These are phyloP conservation scores for Aspergillus cavernicola DNA, from an alignment of 495 filamentous ascomycete genomes.

Conservation along the genomic window DNA sequence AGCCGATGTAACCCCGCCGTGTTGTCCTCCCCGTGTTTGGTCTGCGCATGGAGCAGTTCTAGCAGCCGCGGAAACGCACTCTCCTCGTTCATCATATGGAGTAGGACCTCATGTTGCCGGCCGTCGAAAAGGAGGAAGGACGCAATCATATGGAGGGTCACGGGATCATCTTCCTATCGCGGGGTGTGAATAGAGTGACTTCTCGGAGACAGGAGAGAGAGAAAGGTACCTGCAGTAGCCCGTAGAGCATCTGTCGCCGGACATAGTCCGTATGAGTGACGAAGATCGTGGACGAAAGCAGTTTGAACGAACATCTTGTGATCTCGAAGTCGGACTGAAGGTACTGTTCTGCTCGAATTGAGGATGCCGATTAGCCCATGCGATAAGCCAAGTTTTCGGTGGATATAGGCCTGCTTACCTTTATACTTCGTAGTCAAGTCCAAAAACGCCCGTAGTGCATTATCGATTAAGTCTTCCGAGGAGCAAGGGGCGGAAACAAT, in stretches of 20 bases:
- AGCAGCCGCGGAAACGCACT: constrained; percentile 78
- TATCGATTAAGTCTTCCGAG: constrained; percentile 77
- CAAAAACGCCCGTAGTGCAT: constrained; percentile 79
- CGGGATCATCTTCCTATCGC: constrained; percentile 70
- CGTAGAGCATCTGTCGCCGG: constrained; percentile 87
- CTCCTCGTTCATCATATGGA: constrained; percentile 83
- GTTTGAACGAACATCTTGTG: constrained; percentile 74
- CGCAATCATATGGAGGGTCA: constrained; percentile 73
- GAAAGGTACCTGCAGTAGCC: constrained; percentile 68
- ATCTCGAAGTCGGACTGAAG: constrained; percentile 82
- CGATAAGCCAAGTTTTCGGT: neutral
- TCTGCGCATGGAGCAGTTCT: constrained; percentile 68
- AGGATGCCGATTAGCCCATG: neutral
- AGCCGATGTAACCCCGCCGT: constrained; percentile 68
- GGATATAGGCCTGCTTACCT: constrained; percentile 35
- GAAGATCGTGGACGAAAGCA: constrained; percentile 75
- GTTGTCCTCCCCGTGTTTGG: constrained; percentile 58
- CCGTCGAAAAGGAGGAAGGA: constrained; percentile 92
- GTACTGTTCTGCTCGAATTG: constrained; percentile 58
- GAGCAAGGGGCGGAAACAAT: constrained; percentile 71
- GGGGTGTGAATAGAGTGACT: neutral
- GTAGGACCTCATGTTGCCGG: constrained; percentile 68
- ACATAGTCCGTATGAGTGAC: constrained; percentile 75
- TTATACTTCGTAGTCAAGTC: constrained; percentile 73
- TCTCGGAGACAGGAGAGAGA: neutral